Evolutionary conservation across 1,139 yeast genomes (phyloP).

Genomic region (Hansenula lynferdii): DNA sequence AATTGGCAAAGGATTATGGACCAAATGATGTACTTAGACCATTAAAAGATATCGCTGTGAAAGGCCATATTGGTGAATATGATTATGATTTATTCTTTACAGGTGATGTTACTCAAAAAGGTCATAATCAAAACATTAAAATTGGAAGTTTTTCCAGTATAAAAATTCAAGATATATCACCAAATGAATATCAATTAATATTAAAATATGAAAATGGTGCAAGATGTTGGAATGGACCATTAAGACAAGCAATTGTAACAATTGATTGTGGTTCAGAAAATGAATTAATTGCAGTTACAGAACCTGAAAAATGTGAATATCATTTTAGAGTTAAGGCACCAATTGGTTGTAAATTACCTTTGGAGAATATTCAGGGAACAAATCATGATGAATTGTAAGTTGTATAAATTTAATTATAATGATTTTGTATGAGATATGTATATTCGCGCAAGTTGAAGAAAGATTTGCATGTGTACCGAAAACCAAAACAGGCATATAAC

Average conservation of each 20-base stretch:
- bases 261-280: conserved; percentile 63
- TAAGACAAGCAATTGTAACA: conserved; percentile 61
- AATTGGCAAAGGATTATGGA: conserved; percentile 42
- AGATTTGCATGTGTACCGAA: too few relatives aligned
- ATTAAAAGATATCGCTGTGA: conserved; percentile 44
- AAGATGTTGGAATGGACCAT: conserved; percentile 94
- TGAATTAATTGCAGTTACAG: conserved; percentile 61
- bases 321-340: conserved; percentile 61
- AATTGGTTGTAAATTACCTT: conserved; percentile 47
- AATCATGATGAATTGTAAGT: conserved; percentile 1
- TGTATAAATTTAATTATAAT: neutral
- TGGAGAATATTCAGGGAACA: neutral
- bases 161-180: conserved; percentile 20
- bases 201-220: conserved; percentile 61
- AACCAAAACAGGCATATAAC: too few relatives aligned
- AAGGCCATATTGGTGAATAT: conserved; percentile 59
- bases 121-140: conserved; percentile 39
- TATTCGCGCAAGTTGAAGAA: too few relatives aligned
- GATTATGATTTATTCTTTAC: conserved; percentile 59
- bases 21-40: conserved; percentile 62
- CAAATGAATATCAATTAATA: conserved; percentile 27
- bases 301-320: conserved; percentile 88
- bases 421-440: neutral
- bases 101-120: conserved; percentile 53
- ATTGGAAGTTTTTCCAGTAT: conserved; percentile 45